These are phyloP conservation scores for Podospora australis DNA, from an alignment of 495 filamentous ascomycete genomes.

Conservation along the genomic window DNA sequence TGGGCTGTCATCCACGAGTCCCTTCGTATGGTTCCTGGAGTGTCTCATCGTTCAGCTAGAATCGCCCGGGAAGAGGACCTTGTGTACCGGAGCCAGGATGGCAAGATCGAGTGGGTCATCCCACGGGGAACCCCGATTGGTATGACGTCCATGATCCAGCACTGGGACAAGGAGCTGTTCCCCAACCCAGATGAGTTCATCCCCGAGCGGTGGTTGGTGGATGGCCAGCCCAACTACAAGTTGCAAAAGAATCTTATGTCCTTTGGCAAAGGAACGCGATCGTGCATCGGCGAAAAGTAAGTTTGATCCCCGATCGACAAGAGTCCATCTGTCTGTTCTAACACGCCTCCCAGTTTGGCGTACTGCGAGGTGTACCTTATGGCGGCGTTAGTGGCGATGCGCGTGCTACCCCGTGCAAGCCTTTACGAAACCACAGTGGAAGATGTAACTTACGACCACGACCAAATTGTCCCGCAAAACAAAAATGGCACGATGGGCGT, in stretches of 20 bases:
- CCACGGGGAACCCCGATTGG: conserved; percentile 37
- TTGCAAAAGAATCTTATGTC: conserved; percentile 42
- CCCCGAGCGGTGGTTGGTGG: conserved; percentile 46
- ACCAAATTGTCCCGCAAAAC: conserved; percentile 19
- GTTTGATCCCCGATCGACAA: conserved; percentile 1
- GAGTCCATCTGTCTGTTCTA: no score
- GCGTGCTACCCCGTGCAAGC: conserved; percentile 18
- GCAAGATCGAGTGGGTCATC: conserved; percentile 27
- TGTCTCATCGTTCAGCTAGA: conserved; percentile 22
- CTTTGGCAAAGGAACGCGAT: conserved; percentile 43
- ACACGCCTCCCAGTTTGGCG: conserved; percentile 17
- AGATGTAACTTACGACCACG: conserved; percentile 25
- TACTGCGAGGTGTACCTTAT: conserved; percentile 28
- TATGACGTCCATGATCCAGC: conserved; percentile 42
- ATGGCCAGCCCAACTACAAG: conserved; percentile 19
- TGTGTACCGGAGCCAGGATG: conserved; percentile 21
- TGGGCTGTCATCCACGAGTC: conserved; percentile 38
- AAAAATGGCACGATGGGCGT: conserved; percentile 13
- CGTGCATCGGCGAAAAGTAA: conserved; percentile 47
- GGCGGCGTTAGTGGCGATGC: conserved; percentile 20
- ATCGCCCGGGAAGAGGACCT: conserved; percentile 26
- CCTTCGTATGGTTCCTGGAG: conserved; percentile 37
- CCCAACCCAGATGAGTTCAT: conserved; percentile 40
- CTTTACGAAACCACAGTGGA: conserved; percentile 21
- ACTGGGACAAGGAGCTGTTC: conserved; percentile 42